Percentiles rank a stretch among this genome's conserved stretches.
phyloP scores from a whole-genome alignment of 371 early-diverging fungal genomes.

The Mucor racemosus region DNA sequence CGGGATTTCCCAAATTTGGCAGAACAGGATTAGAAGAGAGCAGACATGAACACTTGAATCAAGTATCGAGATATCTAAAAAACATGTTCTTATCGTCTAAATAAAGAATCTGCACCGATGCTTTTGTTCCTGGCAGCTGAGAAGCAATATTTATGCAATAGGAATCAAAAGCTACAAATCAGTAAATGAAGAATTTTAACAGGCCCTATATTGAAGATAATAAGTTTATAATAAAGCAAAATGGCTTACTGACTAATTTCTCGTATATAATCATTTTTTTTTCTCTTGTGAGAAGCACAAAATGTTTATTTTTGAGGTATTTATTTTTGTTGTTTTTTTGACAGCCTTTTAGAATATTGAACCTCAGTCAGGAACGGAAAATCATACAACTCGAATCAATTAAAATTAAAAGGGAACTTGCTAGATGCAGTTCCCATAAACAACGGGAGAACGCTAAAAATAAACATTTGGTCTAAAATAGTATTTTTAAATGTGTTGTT shows the following conservation, averaged over 20 bases:
- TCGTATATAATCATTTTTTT: no score
- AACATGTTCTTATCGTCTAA: neutral
- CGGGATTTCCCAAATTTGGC: no score
- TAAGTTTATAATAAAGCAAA: no score
- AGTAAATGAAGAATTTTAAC: neutral
- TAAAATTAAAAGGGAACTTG: conserved; percentile 2
- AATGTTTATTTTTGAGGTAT: no score
- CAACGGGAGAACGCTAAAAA: neutral
- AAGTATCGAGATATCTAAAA: neutral
- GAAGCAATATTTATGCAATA: neutral
- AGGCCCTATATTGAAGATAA: no score
- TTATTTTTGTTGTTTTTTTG: no score
- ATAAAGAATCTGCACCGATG: neutral
- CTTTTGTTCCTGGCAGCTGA: neutral
- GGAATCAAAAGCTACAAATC: neutral
- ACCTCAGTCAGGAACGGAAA: neutral
- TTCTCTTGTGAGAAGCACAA: no score
- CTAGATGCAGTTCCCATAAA: conserved; percentile 5
- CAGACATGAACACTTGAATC: neutral
- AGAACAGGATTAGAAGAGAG: no score
- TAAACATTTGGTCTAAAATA: neutral
- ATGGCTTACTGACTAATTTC: no score
- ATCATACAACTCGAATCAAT: neutral
- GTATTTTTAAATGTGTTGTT: neutral
- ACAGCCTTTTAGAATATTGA: neutral